phyloP scores from a whole-genome alignment of 768 basidiomycete genomes.

The Cyclocybe cylindracea region DNA sequence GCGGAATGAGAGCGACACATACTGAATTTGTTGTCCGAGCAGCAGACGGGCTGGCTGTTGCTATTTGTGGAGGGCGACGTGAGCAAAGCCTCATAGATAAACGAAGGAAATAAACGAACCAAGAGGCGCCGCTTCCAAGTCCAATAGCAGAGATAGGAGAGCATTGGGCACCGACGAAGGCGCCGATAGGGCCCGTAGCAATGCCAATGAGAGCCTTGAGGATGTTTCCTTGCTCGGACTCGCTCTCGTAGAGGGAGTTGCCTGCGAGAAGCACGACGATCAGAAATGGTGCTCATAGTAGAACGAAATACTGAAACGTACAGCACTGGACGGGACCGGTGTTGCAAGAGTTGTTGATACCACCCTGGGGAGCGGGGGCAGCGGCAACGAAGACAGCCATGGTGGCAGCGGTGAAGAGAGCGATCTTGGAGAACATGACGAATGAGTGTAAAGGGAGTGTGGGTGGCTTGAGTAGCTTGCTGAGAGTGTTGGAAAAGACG shows the following conservation, averaged over 20 bases:
- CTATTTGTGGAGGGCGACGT: neutral
- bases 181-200: conserved; percentile 3
- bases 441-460: neutral
- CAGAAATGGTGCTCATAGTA: neutral
- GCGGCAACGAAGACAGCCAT: conserved; percentile 4
- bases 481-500: neutral
- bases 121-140: conserved; percentile 10
- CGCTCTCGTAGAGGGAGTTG: neutral
- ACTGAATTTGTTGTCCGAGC: conserved; percentile 14
- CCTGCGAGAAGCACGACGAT: neutral
- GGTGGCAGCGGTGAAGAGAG: conserved; percentile 5
- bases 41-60: conserved; percentile 15
- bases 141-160: conserved; percentile 13
- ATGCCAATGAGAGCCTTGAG: conserved; percentile 2
- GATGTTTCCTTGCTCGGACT: neutral
- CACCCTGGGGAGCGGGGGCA: neutral
- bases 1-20: neutral
- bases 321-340: conserved; percentile 16
- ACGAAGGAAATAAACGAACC: conserved; percentile 1
- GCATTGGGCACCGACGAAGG: conserved; percentile 9
- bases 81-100: neutral
- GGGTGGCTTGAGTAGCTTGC: neutral
- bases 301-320: neutral
- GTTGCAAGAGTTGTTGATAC: conserved; percentile 16
- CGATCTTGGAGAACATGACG: conserved; percentile 5